These are phyloP conservation scores for Linum lewisii DNA, from an alignment of 345 rosid species.

Conservation along the genomic window DNA sequence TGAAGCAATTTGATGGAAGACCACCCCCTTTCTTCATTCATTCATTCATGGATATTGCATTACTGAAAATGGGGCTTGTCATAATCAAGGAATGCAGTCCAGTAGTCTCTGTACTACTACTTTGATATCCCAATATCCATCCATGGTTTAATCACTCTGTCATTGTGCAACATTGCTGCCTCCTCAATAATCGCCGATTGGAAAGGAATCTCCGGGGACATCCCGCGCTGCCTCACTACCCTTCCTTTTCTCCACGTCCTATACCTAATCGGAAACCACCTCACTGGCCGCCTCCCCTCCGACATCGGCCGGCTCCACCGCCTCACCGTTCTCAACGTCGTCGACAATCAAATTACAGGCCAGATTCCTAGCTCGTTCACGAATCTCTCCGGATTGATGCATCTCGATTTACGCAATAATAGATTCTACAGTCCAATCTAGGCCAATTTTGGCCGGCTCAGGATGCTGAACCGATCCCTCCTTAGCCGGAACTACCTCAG, in stretches of 20 bases:
- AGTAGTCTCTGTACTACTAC: conserved; percentile 16
- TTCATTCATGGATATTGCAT: conserved; percentile 39
- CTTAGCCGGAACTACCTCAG: conserved; percentile 49
- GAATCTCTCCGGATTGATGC: conserved; percentile 65
- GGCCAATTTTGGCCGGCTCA: conserved; percentile 37
- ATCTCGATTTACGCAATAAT: conserved; percentile 69
- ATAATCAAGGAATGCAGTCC: conserved; percentile 18
- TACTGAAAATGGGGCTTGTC: conserved; percentile 14
- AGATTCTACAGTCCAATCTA: conserved; percentile 48
- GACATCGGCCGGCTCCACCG: conserved; percentile 52
- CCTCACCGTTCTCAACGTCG: conserved; percentile 63
- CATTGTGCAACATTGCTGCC: conserved; percentile 20
- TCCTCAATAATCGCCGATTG: conserved; percentile 53
- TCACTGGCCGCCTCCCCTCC: conserved; percentile 51
- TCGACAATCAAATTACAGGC: conserved; percentile 69
- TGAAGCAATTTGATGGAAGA: too few species aligned
- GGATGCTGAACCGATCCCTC: conserved; percentile 68
- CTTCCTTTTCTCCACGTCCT: conserved; percentile 61
- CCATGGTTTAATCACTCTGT: conserved; percentile 27
- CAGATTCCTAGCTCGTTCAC: conserved; percentile 48
- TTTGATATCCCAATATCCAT: conserved; percentile 14
- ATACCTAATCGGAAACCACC: conserved; percentile 62
- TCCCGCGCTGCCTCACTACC: conserved; percentile 51
- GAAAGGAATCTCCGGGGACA: conserved; percentile 81
- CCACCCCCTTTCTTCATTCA: too few species aligned